Evolutionary conservation across 2,329 filamentous ascomycete species (phyloP).

Genomic region (Hypomyces perniciosus): DNA sequence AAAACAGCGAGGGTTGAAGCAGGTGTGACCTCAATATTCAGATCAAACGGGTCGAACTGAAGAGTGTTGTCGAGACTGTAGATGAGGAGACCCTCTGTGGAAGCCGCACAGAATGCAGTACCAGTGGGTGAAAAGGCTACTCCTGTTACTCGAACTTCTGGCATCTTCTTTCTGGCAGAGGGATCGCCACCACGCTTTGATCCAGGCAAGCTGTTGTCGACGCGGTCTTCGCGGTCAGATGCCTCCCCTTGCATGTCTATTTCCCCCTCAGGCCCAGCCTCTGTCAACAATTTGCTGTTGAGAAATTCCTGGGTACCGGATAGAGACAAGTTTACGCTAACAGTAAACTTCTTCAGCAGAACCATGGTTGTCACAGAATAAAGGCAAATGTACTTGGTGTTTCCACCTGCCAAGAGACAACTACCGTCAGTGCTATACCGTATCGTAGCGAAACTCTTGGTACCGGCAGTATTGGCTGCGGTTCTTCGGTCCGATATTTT

Average conservation of each 20-base stretch:
- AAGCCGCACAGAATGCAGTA: constrained; percentile 86
- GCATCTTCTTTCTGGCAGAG: constrained; percentile 65
- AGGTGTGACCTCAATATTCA: constrained; percentile 90
- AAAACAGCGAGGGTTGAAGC: constrained; percentile 69
- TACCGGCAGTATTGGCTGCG: constrained; percentile 83
- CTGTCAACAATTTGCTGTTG: constrained; percentile 85
- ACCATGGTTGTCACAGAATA: constrained; percentile 94
- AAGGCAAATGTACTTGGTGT: constrained; percentile 97
- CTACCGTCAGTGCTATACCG: constrained; percentile 88
- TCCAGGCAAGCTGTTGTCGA: constrained; percentile 74
- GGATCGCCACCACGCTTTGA: constrained; percentile 79
- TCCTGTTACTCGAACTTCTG: constrained; percentile 78
- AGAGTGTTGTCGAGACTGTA: constrained; percentile 83
- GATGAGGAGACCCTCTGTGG: constrained; percentile 87
- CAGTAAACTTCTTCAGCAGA: constrained; percentile 88
- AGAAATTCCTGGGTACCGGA: constrained; percentile 96
- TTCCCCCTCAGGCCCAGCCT: constrained; percentile 78
- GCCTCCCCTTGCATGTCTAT: constrained; percentile 83
- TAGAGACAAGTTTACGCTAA: constrained; percentile 90
- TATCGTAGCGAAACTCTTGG: constrained; percentile 84
- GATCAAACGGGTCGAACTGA: constrained; percentile 91
- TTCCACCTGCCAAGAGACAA: constrained; percentile 84
- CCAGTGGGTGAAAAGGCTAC: constrained; percentile 87
- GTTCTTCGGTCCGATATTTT: constrained; percentile 83
- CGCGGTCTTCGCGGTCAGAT: constrained; percentile 80